Conservation (phyloP, 257 asterid species). For the Solanum neorickii region DNA sequence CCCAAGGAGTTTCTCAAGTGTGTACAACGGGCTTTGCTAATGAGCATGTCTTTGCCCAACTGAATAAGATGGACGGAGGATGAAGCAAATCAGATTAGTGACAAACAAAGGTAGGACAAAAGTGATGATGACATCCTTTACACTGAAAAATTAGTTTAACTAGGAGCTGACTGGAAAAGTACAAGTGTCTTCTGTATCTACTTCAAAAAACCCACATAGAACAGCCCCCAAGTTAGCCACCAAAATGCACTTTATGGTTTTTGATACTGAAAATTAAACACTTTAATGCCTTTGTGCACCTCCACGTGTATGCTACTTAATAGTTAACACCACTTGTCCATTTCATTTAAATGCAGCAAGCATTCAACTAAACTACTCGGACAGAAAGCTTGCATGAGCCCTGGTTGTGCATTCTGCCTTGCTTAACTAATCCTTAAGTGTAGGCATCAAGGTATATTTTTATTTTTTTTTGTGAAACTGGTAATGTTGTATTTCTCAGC, state of each 20-base stretch:
- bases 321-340: not conserved
- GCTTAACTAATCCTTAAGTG: not conserved
- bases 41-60: not conserved
- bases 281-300: not conserved
- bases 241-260: not conserved
- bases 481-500: no score
- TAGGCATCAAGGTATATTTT: not conserved
- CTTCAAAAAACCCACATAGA: not conserved
- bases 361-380: not conserved
- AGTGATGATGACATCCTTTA: not conserved
- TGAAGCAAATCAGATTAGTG: not conserved
- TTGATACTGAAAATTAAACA: not conserved
- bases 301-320: not conserved
- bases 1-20: not conserved
- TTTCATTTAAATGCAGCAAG: not conserved
- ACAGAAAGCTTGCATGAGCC: not conserved
- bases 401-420: not conserved
- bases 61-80: not conserved
- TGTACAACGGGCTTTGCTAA: not conserved
- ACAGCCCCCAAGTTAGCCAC: not conserved
- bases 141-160: not conserved
- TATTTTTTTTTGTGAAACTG: no score
- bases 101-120: not conserved
- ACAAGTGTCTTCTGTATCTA: not conserved
- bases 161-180: not conserved